Evolutionary conservation across 208 protist species (phyloP), one percentile per base, ranked within the genome.

Genomic region (Tritrichomonas foetus): DNA sequence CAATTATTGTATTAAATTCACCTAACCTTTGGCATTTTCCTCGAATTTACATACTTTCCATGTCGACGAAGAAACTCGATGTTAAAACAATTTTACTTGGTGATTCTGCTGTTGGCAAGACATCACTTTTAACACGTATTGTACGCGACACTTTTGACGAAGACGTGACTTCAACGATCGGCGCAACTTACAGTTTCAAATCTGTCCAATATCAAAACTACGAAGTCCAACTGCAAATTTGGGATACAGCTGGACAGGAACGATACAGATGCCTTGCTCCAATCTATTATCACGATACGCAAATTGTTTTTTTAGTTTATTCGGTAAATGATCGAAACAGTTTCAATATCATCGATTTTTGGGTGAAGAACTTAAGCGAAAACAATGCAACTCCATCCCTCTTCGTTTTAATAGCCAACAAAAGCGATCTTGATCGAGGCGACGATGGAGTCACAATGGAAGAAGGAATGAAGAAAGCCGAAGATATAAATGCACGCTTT

Each of bases 71-170:
- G n/a, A n/a, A n/a, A n/a, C n/a, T 61, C 16, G 53, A 44, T 20
- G 33, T 44, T 1, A 78, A 78, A 78, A 25, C 44, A 11, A 22
- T 36, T 9, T 20, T 78, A 47, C 33, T 95, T 33, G 94, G 94
- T 1, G 93, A 95, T 30, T 49, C 61, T 2, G 93, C 94, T 22
- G 94, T 95, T 36, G 94, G 94, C 16, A 95, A 95, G 39, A 95
- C 94, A 41, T 94, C 69, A 36, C 14, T 95, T 33, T 16, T 95
- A 13, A 93, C 50, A 49, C 3, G 94, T 47, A 94, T 94, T 93
- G 22, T 93, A 0, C 93, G 11, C 11, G 41, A 95, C 47, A 82
- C 27, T 49, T 95, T 95, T 41, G 8, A 11, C 33, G 69, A 78
- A 9, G 20, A 3, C 20, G 5, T 20, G 11, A 44, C 27, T 11